These are phyloP conservation scores for Nadsonia commutata DNA, from an alignment of 1,139 yeast genomes.

Conservation along the genomic window DNA sequence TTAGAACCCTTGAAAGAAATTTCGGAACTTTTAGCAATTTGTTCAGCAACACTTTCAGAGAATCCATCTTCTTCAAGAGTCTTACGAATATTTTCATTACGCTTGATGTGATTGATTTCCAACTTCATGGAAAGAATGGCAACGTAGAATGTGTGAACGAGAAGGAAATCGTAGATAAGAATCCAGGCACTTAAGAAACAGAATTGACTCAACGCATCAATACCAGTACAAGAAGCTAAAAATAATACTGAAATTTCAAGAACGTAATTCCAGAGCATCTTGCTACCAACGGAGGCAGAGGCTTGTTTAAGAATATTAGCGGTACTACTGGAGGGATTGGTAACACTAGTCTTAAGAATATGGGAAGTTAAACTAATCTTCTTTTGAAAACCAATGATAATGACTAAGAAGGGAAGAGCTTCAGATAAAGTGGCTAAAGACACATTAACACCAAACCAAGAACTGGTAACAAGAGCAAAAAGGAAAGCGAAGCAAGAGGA, in stretches of 20 bases:
- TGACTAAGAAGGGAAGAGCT: slow-evolving; percentile 87
- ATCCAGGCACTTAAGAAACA: slow-evolving; percentile 67
- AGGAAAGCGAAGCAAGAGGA: slow-evolving; percentile 80
- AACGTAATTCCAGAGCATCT: slow-evolving; percentile 61
- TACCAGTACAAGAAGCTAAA: slow-evolving; percentile 62
- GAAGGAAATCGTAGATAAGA: slow-evolving; percentile 54
- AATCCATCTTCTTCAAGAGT: slow-evolving; percentile 93
- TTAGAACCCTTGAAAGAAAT: slow-evolving; percentile 6
- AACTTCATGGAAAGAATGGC: slow-evolving; percentile 80
- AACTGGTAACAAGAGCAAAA: slow-evolving; percentile 60
- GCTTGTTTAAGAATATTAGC: slow-evolving; percentile 24
- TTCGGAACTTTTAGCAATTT: slow-evolving; percentile 37
- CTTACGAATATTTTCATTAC: slow-evolving; percentile 64
- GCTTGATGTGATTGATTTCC: slow-evolving; percentile 79
- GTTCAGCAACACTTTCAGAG: slow-evolving; percentile 53
- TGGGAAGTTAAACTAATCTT: slow-evolving; percentile 63
- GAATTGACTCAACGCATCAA: slow-evolving; percentile 52
- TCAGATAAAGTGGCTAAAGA: slow-evolving; percentile 70
- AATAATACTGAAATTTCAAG: slow-evolving; percentile 63
- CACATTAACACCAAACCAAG: slow-evolving; percentile 31
- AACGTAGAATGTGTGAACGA: slow-evolving; percentile 71
- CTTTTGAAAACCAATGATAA: slow-evolving; percentile 85
- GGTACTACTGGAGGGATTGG: slow-evolving; percentile 8
- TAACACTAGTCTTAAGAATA: slow-evolving; percentile 26
- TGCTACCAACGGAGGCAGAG: slow-evolving; percentile 47